Evolutionary conservation across 78 protist genomes (phyloP).

Genomic region (Dictyostelium firmibasis): DNA sequence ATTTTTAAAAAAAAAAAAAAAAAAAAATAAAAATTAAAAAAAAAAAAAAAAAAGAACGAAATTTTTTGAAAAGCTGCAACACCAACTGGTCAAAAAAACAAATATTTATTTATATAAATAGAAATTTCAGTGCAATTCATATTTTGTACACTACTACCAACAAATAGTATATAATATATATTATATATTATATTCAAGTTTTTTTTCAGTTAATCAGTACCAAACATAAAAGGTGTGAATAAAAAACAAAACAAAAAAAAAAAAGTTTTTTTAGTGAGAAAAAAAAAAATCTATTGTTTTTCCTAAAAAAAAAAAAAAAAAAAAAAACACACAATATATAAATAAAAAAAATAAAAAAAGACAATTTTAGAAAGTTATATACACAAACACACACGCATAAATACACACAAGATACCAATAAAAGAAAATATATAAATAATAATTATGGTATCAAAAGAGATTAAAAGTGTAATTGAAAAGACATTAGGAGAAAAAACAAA

Average conservation of each 20-base stretch:
- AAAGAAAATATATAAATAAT: background rate
- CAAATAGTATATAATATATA: no score
- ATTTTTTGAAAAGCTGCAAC: background rate
- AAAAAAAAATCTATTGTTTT: background rate
- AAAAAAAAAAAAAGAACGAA: background rate
- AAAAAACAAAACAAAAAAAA: no score
- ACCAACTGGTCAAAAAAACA: background rate
- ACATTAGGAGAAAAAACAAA: constrained; percentile 28
- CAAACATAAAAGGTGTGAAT: background rate
- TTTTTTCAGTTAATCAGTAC: background rate
- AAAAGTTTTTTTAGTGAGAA: background rate
- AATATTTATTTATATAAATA: background rate
- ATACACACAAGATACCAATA: background rate
- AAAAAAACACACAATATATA: background rate
- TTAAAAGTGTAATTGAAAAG: constrained; percentile 33
- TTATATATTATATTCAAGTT: background rate
- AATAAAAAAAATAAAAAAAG: background rate
- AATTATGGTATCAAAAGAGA: constrained; percentile 2
- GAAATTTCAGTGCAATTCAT: background rate
- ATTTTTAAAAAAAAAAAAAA: background rate
- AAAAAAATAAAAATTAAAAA: background rate
- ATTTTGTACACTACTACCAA: background rate
- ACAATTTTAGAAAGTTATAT: no score
- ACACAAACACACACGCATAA: background rate
- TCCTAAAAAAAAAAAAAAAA: background rate